phyloP scores from a whole-genome alignment of 2,329 filamentous ascomycete genomes.

The Shiraia sp. region DNA sequence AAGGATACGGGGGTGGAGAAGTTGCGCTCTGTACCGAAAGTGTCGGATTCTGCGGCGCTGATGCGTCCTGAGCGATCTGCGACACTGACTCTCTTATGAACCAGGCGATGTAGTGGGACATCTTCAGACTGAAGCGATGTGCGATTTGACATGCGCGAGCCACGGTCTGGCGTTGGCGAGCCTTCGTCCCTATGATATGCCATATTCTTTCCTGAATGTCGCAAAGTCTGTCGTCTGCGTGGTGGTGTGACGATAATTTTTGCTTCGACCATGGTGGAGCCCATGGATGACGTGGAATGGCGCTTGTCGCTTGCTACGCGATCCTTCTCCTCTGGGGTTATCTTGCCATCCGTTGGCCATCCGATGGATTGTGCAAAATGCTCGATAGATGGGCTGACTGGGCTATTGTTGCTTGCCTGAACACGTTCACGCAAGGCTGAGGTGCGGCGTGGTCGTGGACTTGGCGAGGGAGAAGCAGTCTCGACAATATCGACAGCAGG shows the following conservation, averaged over 20 bases:
- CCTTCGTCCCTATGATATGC: conserved; percentile 52
- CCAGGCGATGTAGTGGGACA: conserved; percentile 52
- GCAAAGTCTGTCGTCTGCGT: conserved; percentile 50
- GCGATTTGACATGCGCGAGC: conserved; percentile 51
- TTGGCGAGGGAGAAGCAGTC: conserved; percentile 25
- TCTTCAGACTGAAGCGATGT: conserved; percentile 50
- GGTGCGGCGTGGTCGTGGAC: conserved; percentile 22
- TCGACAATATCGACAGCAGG: conserved; percentile 13
- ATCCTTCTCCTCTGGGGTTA: conserved; percentile 22
- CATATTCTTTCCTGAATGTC: conserved; percentile 58
- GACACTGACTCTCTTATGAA: conserved; percentile 56
- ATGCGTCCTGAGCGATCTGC: conserved; percentile 46
- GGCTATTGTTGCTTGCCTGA: conserved; percentile 37
- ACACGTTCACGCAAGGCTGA: conserved; percentile 40
- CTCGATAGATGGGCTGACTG: conserved; percentile 48
- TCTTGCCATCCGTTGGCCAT: conserved; percentile 50
- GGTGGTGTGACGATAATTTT: conserved; percentile 58
- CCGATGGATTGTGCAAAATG: conserved; percentile 55
- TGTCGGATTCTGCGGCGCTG: conserved; percentile 35
- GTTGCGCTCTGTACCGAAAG: conserved; percentile 25
- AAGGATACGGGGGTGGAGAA: conserved; percentile 34
- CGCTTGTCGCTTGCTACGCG: conserved; percentile 46
- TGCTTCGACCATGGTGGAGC: conserved; percentile 59
- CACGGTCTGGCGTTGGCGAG: conserved; percentile 41
- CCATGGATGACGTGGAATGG: conserved; percentile 55